Evolutionary conservation across 1,284 basidiomycete genomes (phyloP), one percentile per base, ranked within the genome.

Genomic region (Dichomitus squalens): DNA sequence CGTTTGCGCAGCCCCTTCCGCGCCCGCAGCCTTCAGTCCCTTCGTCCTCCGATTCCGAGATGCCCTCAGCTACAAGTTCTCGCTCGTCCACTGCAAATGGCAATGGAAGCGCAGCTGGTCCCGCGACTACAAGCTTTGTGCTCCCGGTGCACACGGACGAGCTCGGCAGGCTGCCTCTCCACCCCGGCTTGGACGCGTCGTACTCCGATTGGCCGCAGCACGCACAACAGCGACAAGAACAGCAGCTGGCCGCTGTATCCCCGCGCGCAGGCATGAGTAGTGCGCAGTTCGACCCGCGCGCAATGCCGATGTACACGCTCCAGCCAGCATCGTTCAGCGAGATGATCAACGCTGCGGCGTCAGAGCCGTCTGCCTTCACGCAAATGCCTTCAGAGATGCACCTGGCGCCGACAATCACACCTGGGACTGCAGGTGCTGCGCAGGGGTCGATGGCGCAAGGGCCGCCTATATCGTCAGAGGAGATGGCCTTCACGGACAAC

Each of bases 91-190:
- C 33, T 59, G 7, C 18, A 53, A 2, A 14, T 40, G 27, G 47
- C 29, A 43, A 29, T 21, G 49, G 16, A 33, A 14, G 36, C 38
- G 41, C 36, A 38, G 34, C n/a, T 20, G 46, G 29, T 44, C 27
- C 51, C 18, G 52, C 23, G 40, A 36, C 40, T 39, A 53, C 55
- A 31, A 51, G 41, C 35, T 68, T 67, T 52, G 52, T 59, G 47
- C 71, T 87, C 2, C 86, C 86, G 0, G 73, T 85, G 38, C 84
- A 85, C 62, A 86, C 79, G 63, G 76, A 85, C 49, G 85, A 88
- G 44, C 72, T 88, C 2, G 85, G 78, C 1, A 71, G 79, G 21
- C 65, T 84, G 4, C 84, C 87, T 0, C 55, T 84, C n/a, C 80
- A 84, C 56, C 66, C 70, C 7, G 63, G 60, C 2, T 62, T 63